Percentiles rank a stretch among this genome's conserved stretches.
Conservation (phyloP, 805 yeast genomes). For the Kodamaea fukazawae region DNA sequence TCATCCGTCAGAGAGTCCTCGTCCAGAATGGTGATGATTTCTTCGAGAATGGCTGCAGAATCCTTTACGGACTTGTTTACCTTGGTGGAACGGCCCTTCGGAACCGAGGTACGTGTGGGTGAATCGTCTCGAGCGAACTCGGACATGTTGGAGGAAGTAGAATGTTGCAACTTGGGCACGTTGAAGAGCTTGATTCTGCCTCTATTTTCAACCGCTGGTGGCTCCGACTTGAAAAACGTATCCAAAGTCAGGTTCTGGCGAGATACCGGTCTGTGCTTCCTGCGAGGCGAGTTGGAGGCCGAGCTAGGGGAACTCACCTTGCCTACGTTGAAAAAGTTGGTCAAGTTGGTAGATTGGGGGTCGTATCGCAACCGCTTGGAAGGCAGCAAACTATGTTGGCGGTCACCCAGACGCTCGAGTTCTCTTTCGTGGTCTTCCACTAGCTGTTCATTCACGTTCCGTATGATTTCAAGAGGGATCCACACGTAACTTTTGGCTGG, state of each 20-base stretch:
- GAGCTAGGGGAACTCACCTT: constrained; percentile 3
- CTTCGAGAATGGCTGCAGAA: no score
- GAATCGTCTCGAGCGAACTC: constrained; percentile 3
- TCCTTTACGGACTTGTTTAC: no score
- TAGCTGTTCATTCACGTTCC: constrained; percentile 2
- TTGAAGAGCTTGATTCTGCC: constrained; percentile 3
- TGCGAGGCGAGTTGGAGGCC: background rate
- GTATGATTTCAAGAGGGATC: background rate
- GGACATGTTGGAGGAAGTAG: constrained; percentile 2
- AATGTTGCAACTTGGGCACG: constrained; percentile 1
- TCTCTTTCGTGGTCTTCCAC: background rate
- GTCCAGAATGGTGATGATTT: no score
- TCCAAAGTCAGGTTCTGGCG: constrained; percentile 10
- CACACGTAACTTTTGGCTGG: constrained; percentile 3
- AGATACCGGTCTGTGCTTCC: background rate
- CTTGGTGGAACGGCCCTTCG: background rate
- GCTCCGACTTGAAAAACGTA: constrained; percentile 1
- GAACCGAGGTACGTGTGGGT: background rate
- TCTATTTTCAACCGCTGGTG: background rate
- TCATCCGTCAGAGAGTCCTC: no score
- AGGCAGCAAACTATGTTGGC: no score
- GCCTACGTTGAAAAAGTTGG: constrained; percentile 2
- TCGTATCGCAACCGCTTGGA: background rate
- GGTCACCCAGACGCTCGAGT: no score
- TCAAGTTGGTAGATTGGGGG: constrained; percentile 3